Evolutionary conservation across 371 early-diverging fungal species (phyloP).

Genomic region (Rhizopus stolonifer): DNA sequence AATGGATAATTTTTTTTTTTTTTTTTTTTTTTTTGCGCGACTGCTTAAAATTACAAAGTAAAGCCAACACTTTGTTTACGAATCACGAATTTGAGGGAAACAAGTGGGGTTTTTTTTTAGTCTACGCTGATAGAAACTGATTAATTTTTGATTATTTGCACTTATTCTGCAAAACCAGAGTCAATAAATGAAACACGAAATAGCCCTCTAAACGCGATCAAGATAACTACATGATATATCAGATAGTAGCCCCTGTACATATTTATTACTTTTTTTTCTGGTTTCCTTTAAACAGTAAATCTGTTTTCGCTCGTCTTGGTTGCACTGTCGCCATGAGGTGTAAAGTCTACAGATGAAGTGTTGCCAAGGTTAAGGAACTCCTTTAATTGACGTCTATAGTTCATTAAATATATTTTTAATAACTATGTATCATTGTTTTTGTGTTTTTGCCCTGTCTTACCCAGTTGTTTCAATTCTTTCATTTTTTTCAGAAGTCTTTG

Average conservation of each 20-base stretch:
- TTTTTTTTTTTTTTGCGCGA: too few species aligned
- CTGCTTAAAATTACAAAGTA: too few species aligned
- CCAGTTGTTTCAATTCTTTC: slow-evolving; percentile 62
- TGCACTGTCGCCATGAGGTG: slow-evolving; percentile 33
- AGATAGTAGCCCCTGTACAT: background rate
- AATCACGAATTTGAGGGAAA: too few species aligned
- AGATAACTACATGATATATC: background rate
- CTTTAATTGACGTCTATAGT: slow-evolving; percentile 54
- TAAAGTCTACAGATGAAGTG: slow-evolving; percentile 23
- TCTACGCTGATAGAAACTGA: too few species aligned
- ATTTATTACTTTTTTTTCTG: slow-evolving; percentile 4
- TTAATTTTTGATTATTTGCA: too few species aligned
- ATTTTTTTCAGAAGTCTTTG: slow-evolving; percentile 65
- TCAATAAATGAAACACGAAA: too few species aligned
- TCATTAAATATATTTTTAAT: background rate
- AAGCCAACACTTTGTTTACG: too few species aligned
- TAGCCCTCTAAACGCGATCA: too few species aligned
- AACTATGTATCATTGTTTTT: background rate
- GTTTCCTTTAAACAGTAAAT: slow-evolving; percentile 19
- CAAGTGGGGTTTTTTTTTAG: too few species aligned
- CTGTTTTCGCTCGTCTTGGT: slow-evolving; percentile 24
- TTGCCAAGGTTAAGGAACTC: slow-evolving; percentile 33
- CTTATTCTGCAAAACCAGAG: too few species aligned
- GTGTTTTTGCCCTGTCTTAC: slow-evolving; percentile 27
- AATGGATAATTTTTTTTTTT: background rate